A percentile compares a stretch with the other conserved stretches of the same genome.
phyloP scores from a whole-genome alignment of 345 rosid species.

The Salix koriyanagi region DNA sequence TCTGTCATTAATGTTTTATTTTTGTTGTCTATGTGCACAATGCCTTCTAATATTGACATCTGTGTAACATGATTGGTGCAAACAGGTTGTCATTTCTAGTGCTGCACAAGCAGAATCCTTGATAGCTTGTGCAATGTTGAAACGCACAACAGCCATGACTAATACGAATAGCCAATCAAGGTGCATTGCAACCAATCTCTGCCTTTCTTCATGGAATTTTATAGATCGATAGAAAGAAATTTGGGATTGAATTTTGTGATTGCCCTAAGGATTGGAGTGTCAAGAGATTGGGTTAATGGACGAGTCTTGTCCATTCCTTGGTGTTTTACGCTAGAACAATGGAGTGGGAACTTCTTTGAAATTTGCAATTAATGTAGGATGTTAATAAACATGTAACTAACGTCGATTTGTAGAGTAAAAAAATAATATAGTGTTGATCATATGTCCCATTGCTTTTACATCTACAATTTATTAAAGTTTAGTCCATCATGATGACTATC shows the following conservation, averaged over 20 bases:
- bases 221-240: background rate
- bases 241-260: background rate
- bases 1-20: background rate
- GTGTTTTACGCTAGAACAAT: too few species aligned
- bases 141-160: conserved; percentile 77
- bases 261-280: too few species aligned
- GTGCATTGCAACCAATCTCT: conserved; percentile 22
- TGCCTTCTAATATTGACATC: background rate
- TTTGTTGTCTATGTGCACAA: background rate
- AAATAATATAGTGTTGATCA: too few species aligned
- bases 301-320: too few species aligned
- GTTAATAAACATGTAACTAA: too few species aligned
- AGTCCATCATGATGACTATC: background rate
- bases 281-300: too few species aligned
- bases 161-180: conserved; percentile 81
- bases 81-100: conserved; percentile 50
- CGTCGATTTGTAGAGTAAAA: too few species aligned
- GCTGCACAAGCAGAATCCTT: conserved; percentile 60
- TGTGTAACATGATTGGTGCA: conserved; percentile 11
- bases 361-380: too few species aligned
- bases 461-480: too few species aligned
- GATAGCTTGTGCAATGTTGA: conserved; percentile 68
- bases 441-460: background rate
- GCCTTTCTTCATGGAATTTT: background rate
- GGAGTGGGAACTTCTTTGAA: too few species aligned